Base-by-base conservation (phyloP, 208 protist species). In the Acanthamoeba rhysodes region DNA sequence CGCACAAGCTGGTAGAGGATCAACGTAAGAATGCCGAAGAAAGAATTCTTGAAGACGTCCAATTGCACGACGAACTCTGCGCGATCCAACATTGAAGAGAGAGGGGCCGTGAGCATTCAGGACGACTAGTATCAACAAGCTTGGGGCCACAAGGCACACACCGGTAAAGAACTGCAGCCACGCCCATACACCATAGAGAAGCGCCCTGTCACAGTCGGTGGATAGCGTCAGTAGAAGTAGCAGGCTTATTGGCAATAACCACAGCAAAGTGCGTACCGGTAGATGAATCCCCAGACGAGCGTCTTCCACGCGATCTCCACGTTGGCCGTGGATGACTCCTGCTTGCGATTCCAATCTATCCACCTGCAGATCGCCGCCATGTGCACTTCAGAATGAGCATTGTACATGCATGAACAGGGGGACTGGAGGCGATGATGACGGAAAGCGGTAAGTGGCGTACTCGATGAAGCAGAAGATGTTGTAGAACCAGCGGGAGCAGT, bases 401-500 rank as follows among this genome's bases (percentile, higher is more conserved):
- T 6, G 5, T 16, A 57, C 45, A 85, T 9, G 32, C 45, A 14
- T 32, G 48, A 2, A 82, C 76, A 34, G 5, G 16, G 7, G 1
- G 41, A 18, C 29, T n/a, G 4, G 80, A 88, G 18, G 18, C 18
- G n/a, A 80, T 41, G 37, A 10, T 50, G 32, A 24, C 2, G 50
- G 62, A 90, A 68, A n/a, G 29, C 16, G 50, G 82, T 16, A 37
- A 66, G 55, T 57, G 0, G 34, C 85, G 37, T 91, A 91, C 57
- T 64, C 34, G 34, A 91, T 27, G 62, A 91, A 91, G 55, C 85
- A 91, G 62, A 91, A 91, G 29, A 91, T 41, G 24, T 91, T 91
- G 85, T 91, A 91, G 62, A 91, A 91, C 57, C 62, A 91, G 57
- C 85, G 85, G 32, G 85, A 91, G 85, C 85, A 91, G 34, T 91